These are phyloP conservation scores for Cytospora leucostoma DNA, from an alignment of 2,329 filamentous ascomycete genomes.

Conservation along the genomic window DNA sequence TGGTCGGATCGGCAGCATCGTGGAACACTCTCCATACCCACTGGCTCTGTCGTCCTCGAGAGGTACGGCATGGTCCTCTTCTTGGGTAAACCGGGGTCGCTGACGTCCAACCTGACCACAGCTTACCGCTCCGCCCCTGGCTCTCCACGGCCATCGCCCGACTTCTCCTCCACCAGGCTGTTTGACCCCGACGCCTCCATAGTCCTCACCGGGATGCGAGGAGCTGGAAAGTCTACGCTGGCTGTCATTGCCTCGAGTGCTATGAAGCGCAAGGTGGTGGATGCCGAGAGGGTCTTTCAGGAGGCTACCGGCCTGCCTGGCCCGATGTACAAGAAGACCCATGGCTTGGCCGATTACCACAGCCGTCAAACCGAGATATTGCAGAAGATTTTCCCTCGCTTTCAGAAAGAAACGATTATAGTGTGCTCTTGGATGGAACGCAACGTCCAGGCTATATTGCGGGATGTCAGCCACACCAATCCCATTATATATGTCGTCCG, in stretches of 20 bases:
- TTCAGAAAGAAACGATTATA: slow-evolving; percentile 65
- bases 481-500: slow-evolving; percentile 72
- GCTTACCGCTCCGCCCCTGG: slow-evolving; percentile 28
- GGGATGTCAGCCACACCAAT: slow-evolving; percentile 63
- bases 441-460: slow-evolving; percentile 59
- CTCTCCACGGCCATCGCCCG: slow-evolving; percentile 23
- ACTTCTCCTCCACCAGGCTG: slow-evolving; percentile 32
- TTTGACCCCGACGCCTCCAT: slow-evolving; percentile 68
- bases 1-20: not conserved
- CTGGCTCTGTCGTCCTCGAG: slow-evolving; percentile 16
- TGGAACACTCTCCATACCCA: slow-evolving; percentile 10
- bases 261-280: slow-evolving; percentile 67
- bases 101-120: slow-evolving; percentile 1
- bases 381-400: slow-evolving; percentile 57
- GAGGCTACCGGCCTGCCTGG: slow-evolving; percentile 64
- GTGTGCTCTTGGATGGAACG: slow-evolving; percentile 73
- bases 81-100: not conserved
- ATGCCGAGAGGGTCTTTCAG: slow-evolving; percentile 69
- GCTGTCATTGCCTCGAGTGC: slow-evolving; percentile 74
- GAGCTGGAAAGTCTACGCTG: slow-evolving; percentile 74
- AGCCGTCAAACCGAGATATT: slow-evolving; percentile 64
- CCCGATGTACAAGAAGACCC: slow-evolving; percentile 61
- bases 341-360: slow-evolving; percentile 64
- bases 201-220: slow-evolving; percentile 71
- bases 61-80: slow-evolving; percentile 9